These are phyloP conservation scores for Pichia eremophila DNA, from an alignment of 805 yeast genomes.

Conservation along the genomic window DNA sequence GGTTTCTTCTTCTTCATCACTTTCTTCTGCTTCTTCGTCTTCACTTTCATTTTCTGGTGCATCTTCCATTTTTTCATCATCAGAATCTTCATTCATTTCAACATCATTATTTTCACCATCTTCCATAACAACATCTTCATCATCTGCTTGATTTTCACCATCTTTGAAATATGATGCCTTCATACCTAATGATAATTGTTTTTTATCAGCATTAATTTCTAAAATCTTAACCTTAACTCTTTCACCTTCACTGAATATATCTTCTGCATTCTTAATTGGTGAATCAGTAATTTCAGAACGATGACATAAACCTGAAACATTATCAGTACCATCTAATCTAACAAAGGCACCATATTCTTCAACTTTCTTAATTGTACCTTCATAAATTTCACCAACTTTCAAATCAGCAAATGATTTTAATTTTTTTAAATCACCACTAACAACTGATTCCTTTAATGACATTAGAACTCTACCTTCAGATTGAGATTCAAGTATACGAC, in stretches of 20 bases:
- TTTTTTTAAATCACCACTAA: slow-evolving; percentile 56
- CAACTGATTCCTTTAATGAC: slow-evolving; percentile 73
- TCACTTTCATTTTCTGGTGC: background rate
- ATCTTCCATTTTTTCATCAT: slow-evolving; percentile 15
- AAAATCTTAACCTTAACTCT: slow-evolving; percentile 78
- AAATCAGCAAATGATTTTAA: slow-evolving; percentile 60
- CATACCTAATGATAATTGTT: slow-evolving; percentile 81
- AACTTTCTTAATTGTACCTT: slow-evolving; percentile 68
- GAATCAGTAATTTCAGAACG: slow-evolving; percentile 75
- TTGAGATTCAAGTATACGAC: slow-evolving; percentile 58
- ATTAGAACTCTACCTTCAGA: slow-evolving; percentile 58
- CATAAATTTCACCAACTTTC: slow-evolving; percentile 57
- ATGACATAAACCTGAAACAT: slow-evolving; percentile 82
- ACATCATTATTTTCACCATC: slow-evolving; percentile 26
- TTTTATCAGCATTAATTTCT: slow-evolving; percentile 51
- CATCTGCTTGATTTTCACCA: slow-evolving; percentile 24
- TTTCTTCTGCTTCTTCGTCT: background rate
- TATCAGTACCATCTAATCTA: slow-evolving; percentile 62
- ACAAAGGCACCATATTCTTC: slow-evolving; percentile 91
- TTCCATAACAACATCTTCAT: slow-evolving; percentile 22
- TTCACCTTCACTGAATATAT: slow-evolving; percentile 82
- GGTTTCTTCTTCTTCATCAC: slow-evolving; percentile 14
- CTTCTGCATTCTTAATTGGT: slow-evolving; percentile 41
- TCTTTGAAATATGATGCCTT: slow-evolving; percentile 76
- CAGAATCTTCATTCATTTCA: slow-evolving; percentile 16